A percentile compares a stretch with the other conserved stretches of the same genome.
Conservation (phyloP, 2,329 filamentous ascomycete species). For the Exophiala alcalophila region DNA sequence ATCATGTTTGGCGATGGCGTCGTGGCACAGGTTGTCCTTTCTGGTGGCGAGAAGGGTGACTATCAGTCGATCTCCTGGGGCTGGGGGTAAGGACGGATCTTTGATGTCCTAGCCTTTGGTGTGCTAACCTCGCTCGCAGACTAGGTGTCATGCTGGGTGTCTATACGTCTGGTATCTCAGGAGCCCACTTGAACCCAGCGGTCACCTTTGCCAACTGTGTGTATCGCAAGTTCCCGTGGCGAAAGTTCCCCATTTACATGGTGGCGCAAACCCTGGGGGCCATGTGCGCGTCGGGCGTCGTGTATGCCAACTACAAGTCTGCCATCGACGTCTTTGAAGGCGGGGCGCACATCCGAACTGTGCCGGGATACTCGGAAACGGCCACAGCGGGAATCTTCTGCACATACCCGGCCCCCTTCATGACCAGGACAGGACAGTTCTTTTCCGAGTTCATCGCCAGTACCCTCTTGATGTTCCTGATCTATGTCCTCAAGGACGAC, state of each 20-base stretch:
- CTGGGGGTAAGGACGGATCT: slow-evolving; percentile 42
- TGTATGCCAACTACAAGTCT: slow-evolving; percentile 63
- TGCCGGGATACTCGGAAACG: slow-evolving; percentile 54
- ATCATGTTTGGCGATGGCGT: slow-evolving; percentile 69
- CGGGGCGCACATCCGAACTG: slow-evolving; percentile 56
- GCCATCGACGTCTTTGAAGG: slow-evolving; percentile 66
- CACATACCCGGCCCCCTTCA: slow-evolving; percentile 63
- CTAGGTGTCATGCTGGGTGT: slow-evolving; percentile 68
- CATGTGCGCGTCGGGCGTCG: slow-evolving; percentile 59
- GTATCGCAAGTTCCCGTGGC: slow-evolving; percentile 66
- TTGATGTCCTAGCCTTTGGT: not conserved
- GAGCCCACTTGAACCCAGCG: slow-evolving; percentile 68
- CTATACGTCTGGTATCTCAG: slow-evolving; percentile 58
- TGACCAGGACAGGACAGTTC: slow-evolving; percentile 65
- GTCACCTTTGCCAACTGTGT: slow-evolving; percentile 68
- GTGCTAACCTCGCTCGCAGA: slow-evolving; percentile 35
- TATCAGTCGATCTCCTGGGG: slow-evolving; percentile 55
- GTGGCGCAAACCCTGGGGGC: slow-evolving; percentile 65
- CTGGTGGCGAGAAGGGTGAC: slow-evolving; percentile 42
- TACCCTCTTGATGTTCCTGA: slow-evolving; percentile 66
- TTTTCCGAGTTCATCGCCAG: slow-evolving; percentile 70
- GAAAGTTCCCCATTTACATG: slow-evolving; percentile 66
- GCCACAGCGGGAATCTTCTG: slow-evolving; percentile 69
- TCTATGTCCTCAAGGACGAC: slow-evolving; percentile 62
- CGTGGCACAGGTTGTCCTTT: slow-evolving; percentile 66